Base-by-base conservation (phyloP, 2,329 filamentous ascomycete genomes). In the Zelopaecilomyces penicillatus region DNA sequence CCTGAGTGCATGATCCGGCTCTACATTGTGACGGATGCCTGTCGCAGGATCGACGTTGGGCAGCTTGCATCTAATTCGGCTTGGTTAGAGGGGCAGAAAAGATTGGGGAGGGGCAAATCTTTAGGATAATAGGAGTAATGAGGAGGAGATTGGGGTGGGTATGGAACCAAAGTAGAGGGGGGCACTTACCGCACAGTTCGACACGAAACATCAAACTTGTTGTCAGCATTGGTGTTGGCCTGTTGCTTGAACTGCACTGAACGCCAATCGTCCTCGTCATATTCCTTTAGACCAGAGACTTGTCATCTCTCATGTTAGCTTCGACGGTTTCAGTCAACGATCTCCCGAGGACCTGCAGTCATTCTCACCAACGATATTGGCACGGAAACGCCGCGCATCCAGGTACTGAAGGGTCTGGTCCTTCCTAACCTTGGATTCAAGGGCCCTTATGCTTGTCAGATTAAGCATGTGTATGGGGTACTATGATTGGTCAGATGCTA, bases 181-280 rank as follows among this genome's bases (percentile, higher is more conserved):
- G 33, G 3, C 3, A 59, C 70, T 58, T 53, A 73, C 71, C 83
- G 73, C 1, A 81, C 78, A 1, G 82, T 85, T 30, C 82, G 76
- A 54, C 81, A 83, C 0, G 79, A 76, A 12, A 81, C 70, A 48
- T 76, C 69, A 50, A 80, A 78, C 5, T 57, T 44, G 45, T 52
- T 56, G 7, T 42, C 38, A 19, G 35, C 34, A 28, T 39, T 54
- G 9, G 60, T 57, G 36, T 61, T 57, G 34, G 63, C 34, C 39
- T 35, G 19, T 34, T 62, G 37, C 45, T 74, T 73, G 52, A 84
- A 71, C 26, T 67, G 65, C 33, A 87, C 70, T 29, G 65, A 69
- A 49, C 77, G 81, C 85, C 85, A 89, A 6, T 67, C 68, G 43
- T 89, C 84, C 60, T 90, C 85, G 12, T 78, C 75, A 54, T 84